phyloP scores from a whole-genome alignment of 2,329 filamentous ascomycete genomes.

The Thielaviopsis cerberus region DNA sequence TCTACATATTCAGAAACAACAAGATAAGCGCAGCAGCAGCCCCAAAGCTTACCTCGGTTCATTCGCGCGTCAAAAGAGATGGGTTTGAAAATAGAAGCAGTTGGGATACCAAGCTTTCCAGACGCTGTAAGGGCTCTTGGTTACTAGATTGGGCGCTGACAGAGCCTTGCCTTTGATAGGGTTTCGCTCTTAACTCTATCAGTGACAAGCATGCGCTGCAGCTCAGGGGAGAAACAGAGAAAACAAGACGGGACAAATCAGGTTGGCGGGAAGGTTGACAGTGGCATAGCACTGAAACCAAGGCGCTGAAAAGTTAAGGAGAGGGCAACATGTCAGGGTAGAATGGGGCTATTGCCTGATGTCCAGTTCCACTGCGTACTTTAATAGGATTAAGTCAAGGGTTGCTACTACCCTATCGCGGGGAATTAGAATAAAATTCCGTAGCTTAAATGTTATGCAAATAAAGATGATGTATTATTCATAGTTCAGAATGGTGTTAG shows the following conservation, averaged over 20 bases:
- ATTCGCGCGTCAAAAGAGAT: background rate
- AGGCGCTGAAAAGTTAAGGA: background rate
- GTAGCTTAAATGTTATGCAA: no score
- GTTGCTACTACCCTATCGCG: no score
- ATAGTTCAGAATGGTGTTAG: background rate
- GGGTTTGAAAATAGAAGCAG: background rate
- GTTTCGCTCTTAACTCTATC: background rate
- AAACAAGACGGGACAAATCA: background rate
- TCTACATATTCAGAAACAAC: background rate
- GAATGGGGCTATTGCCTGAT: background rate
- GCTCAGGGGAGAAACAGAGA: background rate
- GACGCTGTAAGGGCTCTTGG: background rate
- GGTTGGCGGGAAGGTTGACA: background rate
- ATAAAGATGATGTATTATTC: background rate
- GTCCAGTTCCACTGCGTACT: background rate
- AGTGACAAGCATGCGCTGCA: background rate
- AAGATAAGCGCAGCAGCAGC: background rate
- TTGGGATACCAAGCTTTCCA: background rate
- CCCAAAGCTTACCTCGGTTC: background rate
- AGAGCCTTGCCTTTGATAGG: no score
- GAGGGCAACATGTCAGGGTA: no score
- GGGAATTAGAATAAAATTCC: no score
- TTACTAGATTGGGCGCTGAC: background rate
- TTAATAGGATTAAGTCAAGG: no score
- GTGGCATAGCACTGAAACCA: background rate